These are phyloP conservation scores for Thymus quinquecostatus DNA, from an alignment of 257 asterid genomes.

Conservation along the genomic window DNA sequence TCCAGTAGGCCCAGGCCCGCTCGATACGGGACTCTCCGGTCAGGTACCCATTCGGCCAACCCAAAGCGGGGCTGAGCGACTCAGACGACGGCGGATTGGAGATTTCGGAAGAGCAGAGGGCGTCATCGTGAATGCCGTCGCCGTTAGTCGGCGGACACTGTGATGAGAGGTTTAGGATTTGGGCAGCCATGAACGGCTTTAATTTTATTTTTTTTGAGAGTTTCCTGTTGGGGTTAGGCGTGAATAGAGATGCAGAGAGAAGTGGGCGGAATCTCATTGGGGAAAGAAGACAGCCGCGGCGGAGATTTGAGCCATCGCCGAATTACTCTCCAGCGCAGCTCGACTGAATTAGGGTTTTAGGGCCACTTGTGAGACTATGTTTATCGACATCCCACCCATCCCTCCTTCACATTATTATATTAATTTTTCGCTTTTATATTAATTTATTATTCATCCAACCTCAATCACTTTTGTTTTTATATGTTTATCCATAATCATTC, in stretches of 20 bases:
- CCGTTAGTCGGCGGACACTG: slow-evolving; percentile 30
- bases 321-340: slow-evolving; percentile 5
- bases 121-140: slow-evolving; percentile 44
- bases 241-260: slow-evolving; percentile 21
- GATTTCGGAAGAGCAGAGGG: slow-evolving; percentile 46
- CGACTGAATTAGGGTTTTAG: slow-evolving; percentile 22
- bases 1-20: slow-evolving; percentile 96
- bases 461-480: no score
- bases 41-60: slow-evolving; percentile 64
- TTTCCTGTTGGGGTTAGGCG: slow-evolving; percentile 5
- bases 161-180: slow-evolving; percentile 38
- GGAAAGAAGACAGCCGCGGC: slow-evolving; percentile 27
- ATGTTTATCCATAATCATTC: no score
- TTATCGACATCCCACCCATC: no score
- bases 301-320: slow-evolving; percentile 42
- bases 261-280: slow-evolving; percentile 48
- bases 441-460: no score
- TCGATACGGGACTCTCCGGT: slow-evolving; percentile 70
- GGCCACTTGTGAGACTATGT: neutral
- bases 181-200: slow-evolving; percentile 58
- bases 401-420: no score
- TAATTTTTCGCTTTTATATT: no score
- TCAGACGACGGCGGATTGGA: slow-evolving; percentile 27
- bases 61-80: slow-evolving; percentile 28
- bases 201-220: neutral